Base-by-base conservation (phyloP, 2,329 filamentous ascomycete genomes). In the Diaporthe australafricana region DNA sequence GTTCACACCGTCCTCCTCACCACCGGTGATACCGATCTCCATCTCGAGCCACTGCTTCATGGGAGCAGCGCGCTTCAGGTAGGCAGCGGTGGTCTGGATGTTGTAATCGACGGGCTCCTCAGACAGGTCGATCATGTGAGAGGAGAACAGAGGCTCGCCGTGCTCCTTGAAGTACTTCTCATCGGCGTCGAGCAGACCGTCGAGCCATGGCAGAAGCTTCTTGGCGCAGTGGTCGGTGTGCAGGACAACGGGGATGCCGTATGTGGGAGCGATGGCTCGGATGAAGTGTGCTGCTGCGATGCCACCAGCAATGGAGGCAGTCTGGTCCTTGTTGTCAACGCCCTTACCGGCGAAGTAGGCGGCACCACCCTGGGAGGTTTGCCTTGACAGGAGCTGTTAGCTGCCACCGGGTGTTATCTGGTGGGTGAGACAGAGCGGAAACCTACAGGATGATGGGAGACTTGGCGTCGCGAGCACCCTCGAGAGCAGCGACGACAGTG, bases 21-120 rank as follows among this genome's bases (percentile, higher is more conserved):
- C 95, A 87, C 95, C 96, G 74, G 96, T 98, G 86, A 98, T 97
- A 82, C 93, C 94, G 76, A 97, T 87, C 83, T 94, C 93, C 96
- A 98, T 99, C 91, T 99, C 96, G 77, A 99, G 91, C 94, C 94
- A 98, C 86, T 98, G 95, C 90, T 97, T 98, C 94, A 98, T 94
- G 79, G 95, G 95, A 63, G 95, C 94, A 81, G 93, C 94, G 78
- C 96, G 93, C 91, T 98, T 92, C 75, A 98, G 90, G 89, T 99
- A 98, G 84, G 92, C 90, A 82, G 93, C 94, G 74, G 96, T 98
- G 81, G 94, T 98, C 81, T 92, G 83, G 80, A 99, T 93, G 91
- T 99, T 98, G 86, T 89, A 94, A 74, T 96, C 90, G 76, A 98
- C 93, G 50, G 90, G 82, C 88, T 98, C 96, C 88, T 98, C 96